Base-by-base conservation (phyloP, 2,329 filamentous ascomycete genomes). In the Fusarium sp. region DNA sequence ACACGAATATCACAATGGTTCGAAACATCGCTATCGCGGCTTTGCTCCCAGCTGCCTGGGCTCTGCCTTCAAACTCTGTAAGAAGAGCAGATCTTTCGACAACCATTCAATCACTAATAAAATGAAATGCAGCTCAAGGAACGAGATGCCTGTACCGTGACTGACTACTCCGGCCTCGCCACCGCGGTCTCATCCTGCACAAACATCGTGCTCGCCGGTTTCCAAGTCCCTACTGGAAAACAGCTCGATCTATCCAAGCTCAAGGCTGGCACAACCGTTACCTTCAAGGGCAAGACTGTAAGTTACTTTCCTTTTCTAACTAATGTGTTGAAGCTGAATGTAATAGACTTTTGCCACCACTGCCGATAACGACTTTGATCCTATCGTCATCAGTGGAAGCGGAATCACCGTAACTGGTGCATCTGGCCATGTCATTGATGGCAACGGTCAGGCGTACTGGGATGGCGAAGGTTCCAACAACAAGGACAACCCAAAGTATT, bases 401-500 rank as follows among this genome's bases (percentile, higher is more conserved):
- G 42, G 47, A 20, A 45, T 72, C 54, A 73, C 70, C 3, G 62
- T 73, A 4, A 66, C 63, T 1, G 70, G 70, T 12, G 70, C 54
- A n/a, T 47, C 70, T 17, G 61, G 68, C 22, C 64, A 69, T 39
- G 60, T 58, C 7, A 47, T 73, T 18, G 44, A 73, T 28, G 55
- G 63, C 5, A 47, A 65, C 4, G 70, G 70, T 1, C 51, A 58
- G 3, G 47, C 64, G 3, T 73, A 69, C 48, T 73, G 70, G 70
- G 70, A 73, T 11, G 64, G 68, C 26, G 4, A 69, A 45, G 70
- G 70, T 20, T 31, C 44, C 2, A 65, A 62, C 24, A 48, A 36
- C 20, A 39, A 48, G 17, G 18, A 26, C 1, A 73, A 73, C 68
- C 70, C 68, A n/a, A 73, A 72, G 64, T 73, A 66, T 38, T 63